Conservation (phyloP, 805 yeast genomes). For the Barnettozyma californica region DNA sequence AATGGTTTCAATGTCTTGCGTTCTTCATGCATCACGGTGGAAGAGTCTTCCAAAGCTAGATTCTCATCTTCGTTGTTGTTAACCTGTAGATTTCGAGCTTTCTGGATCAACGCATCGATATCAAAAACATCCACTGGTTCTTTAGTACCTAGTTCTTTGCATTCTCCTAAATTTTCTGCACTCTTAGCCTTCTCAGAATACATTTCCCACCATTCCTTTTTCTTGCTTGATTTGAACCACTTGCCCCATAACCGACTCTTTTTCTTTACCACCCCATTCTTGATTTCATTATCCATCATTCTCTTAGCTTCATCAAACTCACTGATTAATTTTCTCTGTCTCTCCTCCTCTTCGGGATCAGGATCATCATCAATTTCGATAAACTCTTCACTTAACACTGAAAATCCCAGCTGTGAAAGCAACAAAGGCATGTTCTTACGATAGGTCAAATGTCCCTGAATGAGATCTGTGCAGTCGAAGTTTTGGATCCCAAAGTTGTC, state of each 20-base stretch:
- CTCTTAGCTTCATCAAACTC: conserved; percentile 86
- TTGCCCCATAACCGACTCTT: conserved; percentile 32
- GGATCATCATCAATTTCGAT: conserved; percentile 89
- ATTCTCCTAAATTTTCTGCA: conserved; percentile 8
- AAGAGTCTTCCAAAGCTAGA: background rate
- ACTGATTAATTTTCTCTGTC: conserved; percentile 72
- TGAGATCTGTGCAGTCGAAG: conserved; percentile 78
- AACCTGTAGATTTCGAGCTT: conserved; percentile 8
- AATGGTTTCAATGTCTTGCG: background rate
- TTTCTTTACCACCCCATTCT: conserved; percentile 24
- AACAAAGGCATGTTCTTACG: conserved; percentile 89
- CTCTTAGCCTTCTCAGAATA: conserved; percentile 21
- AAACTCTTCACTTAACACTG: conserved; percentile 83
- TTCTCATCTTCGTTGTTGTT: background rate
- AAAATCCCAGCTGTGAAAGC: conserved; percentile 64
- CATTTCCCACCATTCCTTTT: conserved; percentile 52
- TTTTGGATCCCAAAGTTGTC: conserved; percentile 67
- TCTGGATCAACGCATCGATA: conserved; percentile 17
- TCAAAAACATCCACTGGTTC: conserved; percentile 15
- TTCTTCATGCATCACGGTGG: background rate
- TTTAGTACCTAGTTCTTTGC: background rate
- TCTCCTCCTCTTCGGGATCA: conserved; percentile 79
- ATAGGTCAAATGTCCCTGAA: conserved; percentile 97
- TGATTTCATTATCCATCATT: conserved; percentile 44
- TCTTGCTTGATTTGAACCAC: conserved; percentile 43